These are phyloP conservation scores for Chlorella ohadii DNA, from an alignment of 139 green algal species.

Conservation along the genomic window DNA sequence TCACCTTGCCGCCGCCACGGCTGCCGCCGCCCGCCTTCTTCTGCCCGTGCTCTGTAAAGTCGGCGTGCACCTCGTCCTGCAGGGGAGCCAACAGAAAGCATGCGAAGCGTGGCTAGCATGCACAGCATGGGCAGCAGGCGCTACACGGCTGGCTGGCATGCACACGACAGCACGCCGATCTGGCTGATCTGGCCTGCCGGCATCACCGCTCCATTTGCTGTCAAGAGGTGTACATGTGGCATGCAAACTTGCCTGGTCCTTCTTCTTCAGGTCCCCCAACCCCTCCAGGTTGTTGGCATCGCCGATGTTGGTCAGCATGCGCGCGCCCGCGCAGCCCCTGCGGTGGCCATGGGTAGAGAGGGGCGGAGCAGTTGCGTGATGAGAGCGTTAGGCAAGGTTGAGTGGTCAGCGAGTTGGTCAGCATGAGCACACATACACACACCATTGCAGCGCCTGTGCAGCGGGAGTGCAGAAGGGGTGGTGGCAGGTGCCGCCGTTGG, in stretches of 20 bases:
- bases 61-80: constrained; percentile 1
- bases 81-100: not conserved
- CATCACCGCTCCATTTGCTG: not conserved
- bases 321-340: not conserved
- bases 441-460: not conserved
- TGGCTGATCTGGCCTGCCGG: not conserved
- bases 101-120: not conserved
- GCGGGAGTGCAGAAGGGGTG: too few species aligned
- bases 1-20: not conserved
- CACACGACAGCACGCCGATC: too few species aligned
- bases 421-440: not conserved
- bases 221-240: not conserved
- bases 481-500: too few species aligned
- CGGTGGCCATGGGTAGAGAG: too few species aligned
- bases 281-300: not conserved
- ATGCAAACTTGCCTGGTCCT: not conserved
- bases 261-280: not conserved
- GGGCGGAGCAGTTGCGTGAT: too few species aligned
- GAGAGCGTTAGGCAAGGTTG: too few species aligned
- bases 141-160: too few species aligned
- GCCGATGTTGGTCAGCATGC: constrained; percentile 13
- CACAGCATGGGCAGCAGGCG: not conserved
- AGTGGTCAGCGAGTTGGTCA: too few species aligned
- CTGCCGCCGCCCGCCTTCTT: not conserved
- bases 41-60: not conserved